These are phyloP conservation scores for Chrysopogon serrulatus DNA, from an alignment of 176 grass and related monocot genomes.

Conservation along the genomic window DNA sequence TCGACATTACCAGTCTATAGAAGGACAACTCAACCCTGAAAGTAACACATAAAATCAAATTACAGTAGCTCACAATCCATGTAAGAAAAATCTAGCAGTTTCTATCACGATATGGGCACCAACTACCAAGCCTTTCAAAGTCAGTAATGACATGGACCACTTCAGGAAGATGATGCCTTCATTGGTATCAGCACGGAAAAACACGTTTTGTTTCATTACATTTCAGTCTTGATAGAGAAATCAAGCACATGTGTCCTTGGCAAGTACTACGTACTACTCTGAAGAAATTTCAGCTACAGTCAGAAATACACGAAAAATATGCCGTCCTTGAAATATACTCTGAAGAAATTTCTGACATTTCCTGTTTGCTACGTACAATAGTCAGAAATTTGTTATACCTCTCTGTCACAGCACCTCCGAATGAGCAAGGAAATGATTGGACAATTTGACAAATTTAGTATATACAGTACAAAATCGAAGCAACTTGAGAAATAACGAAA, in stretches of 20 bases:
- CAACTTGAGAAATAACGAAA: constrained; percentile 3
- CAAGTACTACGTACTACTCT: not conserved
- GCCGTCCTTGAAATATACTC: not conserved
- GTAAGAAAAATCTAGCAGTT: not conserved
- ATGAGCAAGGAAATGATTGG: constrained; percentile 17
- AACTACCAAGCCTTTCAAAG: not conserved
- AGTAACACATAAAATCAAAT: not conserved
- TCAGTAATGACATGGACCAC: constrained; percentile 6
- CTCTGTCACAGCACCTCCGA: not conserved
- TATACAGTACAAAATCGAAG: not conserved
- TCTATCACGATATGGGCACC: not conserved
- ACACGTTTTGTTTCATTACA: not conserved
- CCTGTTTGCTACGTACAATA: not conserved
- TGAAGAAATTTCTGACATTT: not conserved
- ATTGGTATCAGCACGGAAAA: not conserved
- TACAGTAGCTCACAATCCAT: not conserved
- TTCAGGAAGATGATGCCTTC: not conserved
- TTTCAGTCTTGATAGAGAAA: not conserved
- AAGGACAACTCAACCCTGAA: not conserved
- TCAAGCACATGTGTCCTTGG: not conserved
- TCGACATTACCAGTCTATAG: not conserved
- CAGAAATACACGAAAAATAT: not conserved
- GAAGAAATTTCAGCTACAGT: not conserved
- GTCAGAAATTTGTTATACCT: constrained; percentile 18
- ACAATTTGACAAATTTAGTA: not conserved